Evolutionary conservation across 106 monocot species (phyloP).

Genomic region (Dioscorea dumetorum): DNA sequence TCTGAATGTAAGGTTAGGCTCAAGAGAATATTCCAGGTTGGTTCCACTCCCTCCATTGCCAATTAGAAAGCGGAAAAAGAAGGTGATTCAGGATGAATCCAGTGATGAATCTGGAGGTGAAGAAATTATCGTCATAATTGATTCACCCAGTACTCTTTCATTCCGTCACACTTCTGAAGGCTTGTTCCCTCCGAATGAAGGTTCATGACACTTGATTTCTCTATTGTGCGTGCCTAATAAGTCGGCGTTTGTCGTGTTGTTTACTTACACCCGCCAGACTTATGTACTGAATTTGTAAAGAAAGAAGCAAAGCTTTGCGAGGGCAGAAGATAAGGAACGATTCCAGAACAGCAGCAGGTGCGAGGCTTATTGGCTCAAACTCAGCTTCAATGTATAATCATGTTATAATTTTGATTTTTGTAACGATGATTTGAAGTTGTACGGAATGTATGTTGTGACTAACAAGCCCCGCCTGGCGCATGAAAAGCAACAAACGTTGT

Average conservation of each 20-base stretch:
- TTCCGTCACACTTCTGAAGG: conserved; percentile 24
- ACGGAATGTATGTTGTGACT: no score
- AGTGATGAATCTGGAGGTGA: conserved; percentile 76
- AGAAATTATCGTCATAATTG: conserved; percentile 70
- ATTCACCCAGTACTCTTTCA: conserved; percentile 76
- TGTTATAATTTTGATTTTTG: no score
- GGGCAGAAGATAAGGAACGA: background rate
- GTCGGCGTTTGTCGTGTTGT: background rate
- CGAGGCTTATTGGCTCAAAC: background rate
- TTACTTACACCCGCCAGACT: background rate
- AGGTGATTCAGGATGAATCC: conserved; percentile 32
- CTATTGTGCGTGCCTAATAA: background rate
- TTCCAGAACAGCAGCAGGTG: background rate
- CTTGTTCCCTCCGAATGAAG: background rate
- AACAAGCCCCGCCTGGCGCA: no score
- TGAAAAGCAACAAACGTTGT: no score
- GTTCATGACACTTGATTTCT: background rate
- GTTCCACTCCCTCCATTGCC: conserved; percentile 13
- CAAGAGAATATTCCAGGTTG: conserved; percentile 11
- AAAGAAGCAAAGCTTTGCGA: background rate
- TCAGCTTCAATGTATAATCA: background rate
- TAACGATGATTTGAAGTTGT: no score
- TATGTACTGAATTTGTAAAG: background rate
- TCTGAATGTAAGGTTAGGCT: conserved; percentile 16
- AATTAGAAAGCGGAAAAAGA: background rate